These are phyloP conservation scores for Catunica adiposa DNA, from an alignment of 2,329 filamentous ascomycete genomes.

Conservation along the genomic window DNA sequence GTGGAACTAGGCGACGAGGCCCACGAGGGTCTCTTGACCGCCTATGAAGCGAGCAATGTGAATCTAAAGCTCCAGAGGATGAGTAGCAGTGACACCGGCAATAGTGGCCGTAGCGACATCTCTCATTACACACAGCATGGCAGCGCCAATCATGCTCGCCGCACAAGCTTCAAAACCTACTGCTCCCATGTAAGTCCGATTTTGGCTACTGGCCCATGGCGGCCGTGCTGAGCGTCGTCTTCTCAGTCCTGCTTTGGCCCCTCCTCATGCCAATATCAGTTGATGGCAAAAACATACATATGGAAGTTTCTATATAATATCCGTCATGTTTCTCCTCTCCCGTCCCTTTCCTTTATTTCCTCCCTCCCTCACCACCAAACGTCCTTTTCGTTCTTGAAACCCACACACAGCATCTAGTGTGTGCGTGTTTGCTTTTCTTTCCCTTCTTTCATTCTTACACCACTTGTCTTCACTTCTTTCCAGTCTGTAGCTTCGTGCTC, in stretches of 20 bases:
- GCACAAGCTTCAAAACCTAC: slow-evolving; percentile 3
- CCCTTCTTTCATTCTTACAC: neutral
- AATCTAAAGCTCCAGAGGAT: neutral
- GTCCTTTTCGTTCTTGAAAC: slow-evolving; percentile 15
- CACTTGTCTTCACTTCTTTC: slow-evolving; percentile 9
- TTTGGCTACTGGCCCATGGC: neutral
- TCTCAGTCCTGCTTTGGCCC: neutral
- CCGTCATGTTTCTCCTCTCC: neutral
- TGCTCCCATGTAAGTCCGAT: slow-evolving; percentile 6
- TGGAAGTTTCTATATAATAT: slow-evolving; percentile 7
- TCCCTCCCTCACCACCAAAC: slow-evolving; percentile 11
- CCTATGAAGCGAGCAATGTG: neutral
- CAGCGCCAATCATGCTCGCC: neutral
- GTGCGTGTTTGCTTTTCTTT: slow-evolving; percentile 7
- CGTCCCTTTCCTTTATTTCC: slow-evolving; percentile 10
- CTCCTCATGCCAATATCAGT: neutral
- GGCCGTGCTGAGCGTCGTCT: neutral
- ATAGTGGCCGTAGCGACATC: neutral
- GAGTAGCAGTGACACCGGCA: neutral
- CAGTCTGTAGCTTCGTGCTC: neutral
- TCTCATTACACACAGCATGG: neutral
- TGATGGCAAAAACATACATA: neutral
- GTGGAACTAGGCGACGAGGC: slow-evolving; percentile 8
- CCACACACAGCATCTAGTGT: slow-evolving; percentile 15
- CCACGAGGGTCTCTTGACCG: slow-evolving; percentile 2